Percentiles rank a stretch among this genome's conserved stretches.
phyloP scores from a whole-genome alignment of 2,329 filamentous ascomycete genomes.

The Beauveria sp. region DNA sequence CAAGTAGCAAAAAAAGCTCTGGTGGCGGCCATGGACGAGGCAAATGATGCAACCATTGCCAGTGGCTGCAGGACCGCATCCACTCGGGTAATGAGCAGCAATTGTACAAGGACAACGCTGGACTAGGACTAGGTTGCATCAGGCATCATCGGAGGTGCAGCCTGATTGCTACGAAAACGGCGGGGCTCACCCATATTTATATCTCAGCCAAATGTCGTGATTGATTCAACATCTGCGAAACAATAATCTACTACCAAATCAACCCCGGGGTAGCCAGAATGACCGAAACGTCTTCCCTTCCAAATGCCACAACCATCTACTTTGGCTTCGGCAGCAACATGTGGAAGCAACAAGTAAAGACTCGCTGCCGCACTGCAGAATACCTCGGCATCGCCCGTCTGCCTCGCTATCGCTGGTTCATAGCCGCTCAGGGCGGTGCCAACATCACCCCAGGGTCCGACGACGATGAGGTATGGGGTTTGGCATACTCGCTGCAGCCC shows the following conservation, averaged over 20 bases:
- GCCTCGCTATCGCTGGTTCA: constrained; percentile 3
- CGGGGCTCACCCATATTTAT: neutral
- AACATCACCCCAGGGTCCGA: neutral
- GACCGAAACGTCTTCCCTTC: neutral
- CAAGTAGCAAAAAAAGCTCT: neutral
- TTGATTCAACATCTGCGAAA: neutral
- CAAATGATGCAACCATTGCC: neutral
- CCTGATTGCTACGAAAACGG: neutral
- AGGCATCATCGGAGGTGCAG: neutral
- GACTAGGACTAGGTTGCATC: neutral
- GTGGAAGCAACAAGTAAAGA: constrained; percentile 3
- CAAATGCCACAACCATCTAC: neutral
- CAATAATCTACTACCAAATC: neutral
- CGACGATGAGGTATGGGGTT: neutral
- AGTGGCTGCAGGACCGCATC: neutral
- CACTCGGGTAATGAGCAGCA: neutral
- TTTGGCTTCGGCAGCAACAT: constrained; percentile 2
- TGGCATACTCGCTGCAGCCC: neutral
- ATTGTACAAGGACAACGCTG: neutral
- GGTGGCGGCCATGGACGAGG: neutral
- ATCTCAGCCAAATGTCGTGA: neutral
- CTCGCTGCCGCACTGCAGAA: neutral
- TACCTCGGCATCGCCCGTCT: neutral
- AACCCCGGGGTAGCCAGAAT: neutral
- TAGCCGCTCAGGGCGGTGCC: neutral